Percentiles rank a stretch among this genome's conserved stretches.
Evolutionary conservation across 2,329 filamentous ascomycete genomes (phyloP).

Genomic region (Orbilia javanica): DNA sequence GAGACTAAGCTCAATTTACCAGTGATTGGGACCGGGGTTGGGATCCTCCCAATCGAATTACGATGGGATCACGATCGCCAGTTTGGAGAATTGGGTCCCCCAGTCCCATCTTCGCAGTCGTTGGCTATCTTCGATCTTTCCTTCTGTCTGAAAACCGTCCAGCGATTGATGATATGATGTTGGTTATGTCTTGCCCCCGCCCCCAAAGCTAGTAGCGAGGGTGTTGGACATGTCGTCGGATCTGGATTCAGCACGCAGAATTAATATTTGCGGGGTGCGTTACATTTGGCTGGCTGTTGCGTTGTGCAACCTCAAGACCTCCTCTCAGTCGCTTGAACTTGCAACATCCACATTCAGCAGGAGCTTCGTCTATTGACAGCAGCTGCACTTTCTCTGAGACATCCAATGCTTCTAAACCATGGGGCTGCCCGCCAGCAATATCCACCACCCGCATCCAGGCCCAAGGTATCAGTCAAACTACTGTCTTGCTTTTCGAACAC

Average conservation of each 20-base stretch:
- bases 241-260: neutral
- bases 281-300: constrained; percentile 28
- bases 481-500: constrained; percentile 30
- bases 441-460: constrained; percentile 31
- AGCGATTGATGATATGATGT: neutral
- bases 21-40: constrained; percentile 21
- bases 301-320: constrained; percentile 20
- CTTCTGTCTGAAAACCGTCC: neutral
- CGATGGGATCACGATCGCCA: constrained; percentile 37
- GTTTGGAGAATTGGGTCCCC: constrained; percentile 6
- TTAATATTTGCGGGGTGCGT: constrained; percentile 33
- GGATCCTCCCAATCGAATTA: constrained; percentile 26
- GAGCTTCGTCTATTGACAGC: constrained; percentile 28
- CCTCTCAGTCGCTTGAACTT: constrained; percentile 7
- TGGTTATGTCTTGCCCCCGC: constrained; percentile 9
- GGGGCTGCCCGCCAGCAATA: constrained; percentile 32
- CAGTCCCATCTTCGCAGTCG: neutral
- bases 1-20: constrained; percentile 31
- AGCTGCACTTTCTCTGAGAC: constrained; percentile 33
- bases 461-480: constrained; percentile 36
- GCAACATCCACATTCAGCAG: constrained; percentile 38
- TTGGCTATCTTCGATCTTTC: neutral
- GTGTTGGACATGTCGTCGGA: constrained; percentile 44
- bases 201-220: neutral
- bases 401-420: constrained; percentile 33